phyloP scores from a whole-genome alignment of 2,329 filamentous ascomycete species.

The Mariannaea elegans region DNA sequence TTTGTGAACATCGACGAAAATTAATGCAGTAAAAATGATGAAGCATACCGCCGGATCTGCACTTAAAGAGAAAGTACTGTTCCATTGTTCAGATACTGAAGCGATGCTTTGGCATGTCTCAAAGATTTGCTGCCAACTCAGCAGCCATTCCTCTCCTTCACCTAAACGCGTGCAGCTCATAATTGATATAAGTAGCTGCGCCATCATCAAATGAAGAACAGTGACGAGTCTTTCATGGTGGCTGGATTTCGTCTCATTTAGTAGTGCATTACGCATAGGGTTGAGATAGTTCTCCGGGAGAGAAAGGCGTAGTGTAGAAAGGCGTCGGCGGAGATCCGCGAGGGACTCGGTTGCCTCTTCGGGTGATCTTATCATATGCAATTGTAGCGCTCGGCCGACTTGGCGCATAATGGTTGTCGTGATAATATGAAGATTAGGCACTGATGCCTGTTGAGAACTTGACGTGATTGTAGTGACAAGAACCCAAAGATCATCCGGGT shows the following conservation, averaged over 20 bases:
- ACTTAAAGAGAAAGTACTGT: not conserved
- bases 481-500: not conserved
- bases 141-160: not conserved
- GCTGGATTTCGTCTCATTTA: not conserved
- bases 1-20: not conserved
- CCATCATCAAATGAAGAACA: not conserved
- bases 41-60: not conserved
- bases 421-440: not conserved
- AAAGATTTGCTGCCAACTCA: slow-evolving; percentile 1
- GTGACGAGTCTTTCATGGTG: not conserved
- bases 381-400: not conserved
- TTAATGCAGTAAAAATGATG: not conserved
- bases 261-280: not conserved
- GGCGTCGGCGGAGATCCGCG: not conserved
- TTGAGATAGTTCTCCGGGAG: not conserved
- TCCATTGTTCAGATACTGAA: not conserved
- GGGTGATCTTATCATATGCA: too few species aligned
- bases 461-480: not conserved
- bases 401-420: not conserved
- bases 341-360: not conserved
- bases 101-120: not conserved
- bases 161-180: not conserved
- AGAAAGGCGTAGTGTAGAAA: not conserved
- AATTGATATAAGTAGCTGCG: not conserved
- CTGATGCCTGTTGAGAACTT: too few species aligned